Base-by-base conservation (phyloP, 1,139 yeast species). In the Petasospora rhodanensis region DNA sequence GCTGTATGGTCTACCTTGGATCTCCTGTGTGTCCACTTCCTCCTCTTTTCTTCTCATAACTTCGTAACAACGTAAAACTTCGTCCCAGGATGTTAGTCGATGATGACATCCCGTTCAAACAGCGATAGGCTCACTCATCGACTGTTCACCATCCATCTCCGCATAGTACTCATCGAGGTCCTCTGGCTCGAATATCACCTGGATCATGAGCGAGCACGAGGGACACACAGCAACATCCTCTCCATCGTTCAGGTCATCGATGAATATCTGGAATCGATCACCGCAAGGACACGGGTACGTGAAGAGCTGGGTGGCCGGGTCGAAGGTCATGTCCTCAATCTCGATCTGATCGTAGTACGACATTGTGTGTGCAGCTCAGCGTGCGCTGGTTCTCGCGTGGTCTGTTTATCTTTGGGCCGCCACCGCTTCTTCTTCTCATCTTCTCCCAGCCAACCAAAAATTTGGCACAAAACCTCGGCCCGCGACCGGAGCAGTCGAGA, bases 281-380 rank as follows among this genome's bases (percentile, higher is more conserved):
- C 98, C 98, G 60, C 98, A 91, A 0, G 99, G 99, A 66, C 98
- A 91, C 5, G 99, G 99, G 51, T 89, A 91, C 40, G 86, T 83
- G 60, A 89, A 86, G 26, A 86, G 62, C 58, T 81, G 87, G 10
- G 84, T 77, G 18, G 67, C 67, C 4, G 91, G 77, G 57, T 91
- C 96, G 58, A 76, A 91, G 6, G 89, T 80, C 76, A 91, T 87
- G 58, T 91, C 99, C 60, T 91, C 98, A 35, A 93, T 91, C 66
- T 91, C 98, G 40, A 91, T 79, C 57, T 91, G 95, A 58, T 91
- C 98, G 61, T 91, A 91, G 22, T 84, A 41, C 18, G 43, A 36
- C 43, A 40, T 39, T 14, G 6, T 18, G 15, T 18, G 5, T 25
- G 7, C 15, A n/a, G n/a, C n/a, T n/a, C n/a, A n/a, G n/a, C n/a